Conservation (phyloP, 345 rosid genomes). For the Excoecaria agallocha region DNA sequence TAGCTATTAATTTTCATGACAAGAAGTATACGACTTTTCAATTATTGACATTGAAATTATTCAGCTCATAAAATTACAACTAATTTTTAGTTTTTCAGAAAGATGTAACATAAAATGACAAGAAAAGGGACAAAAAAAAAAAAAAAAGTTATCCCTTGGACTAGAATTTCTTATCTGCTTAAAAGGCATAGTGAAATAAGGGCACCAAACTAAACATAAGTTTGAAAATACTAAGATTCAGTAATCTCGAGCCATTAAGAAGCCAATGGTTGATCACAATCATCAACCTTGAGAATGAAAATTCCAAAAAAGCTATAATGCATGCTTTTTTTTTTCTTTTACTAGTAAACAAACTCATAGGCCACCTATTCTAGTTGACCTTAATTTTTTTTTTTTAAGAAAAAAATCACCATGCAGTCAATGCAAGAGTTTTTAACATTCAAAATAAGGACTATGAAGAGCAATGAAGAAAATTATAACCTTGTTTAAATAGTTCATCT, state of each 20-base stretch:
- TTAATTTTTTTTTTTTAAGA: background rate
- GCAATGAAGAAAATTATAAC: conserved; percentile 8
- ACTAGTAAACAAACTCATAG: background rate
- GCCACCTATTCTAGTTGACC: background rate
- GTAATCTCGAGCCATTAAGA: background rate
- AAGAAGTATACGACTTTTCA: background rate
- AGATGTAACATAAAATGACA: background rate
- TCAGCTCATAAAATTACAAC: background rate
- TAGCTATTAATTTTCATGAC: background rate
- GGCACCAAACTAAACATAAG: no score
- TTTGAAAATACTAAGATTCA: background rate
- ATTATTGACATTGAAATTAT: background rate
- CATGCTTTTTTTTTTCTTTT: background rate
- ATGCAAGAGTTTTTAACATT: background rate
- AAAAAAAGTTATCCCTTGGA: background rate
- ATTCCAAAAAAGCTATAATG: background rate
- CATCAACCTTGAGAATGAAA: background rate
- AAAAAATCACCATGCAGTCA: background rate
- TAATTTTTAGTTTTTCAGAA: background rate
- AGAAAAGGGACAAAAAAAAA: background rate
- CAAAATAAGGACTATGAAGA: background rate
- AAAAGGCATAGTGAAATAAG: background rate
- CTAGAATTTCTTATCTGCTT: background rate
- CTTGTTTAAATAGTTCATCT: conserved; percentile 39
- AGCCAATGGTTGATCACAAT: background rate